A percentile compares a stretch with the other conserved stretches of the same genome.
Evolutionary conservation across 495 filamentous ascomycete species (phyloP).

Genomic region (Tuber indicum): DNA sequence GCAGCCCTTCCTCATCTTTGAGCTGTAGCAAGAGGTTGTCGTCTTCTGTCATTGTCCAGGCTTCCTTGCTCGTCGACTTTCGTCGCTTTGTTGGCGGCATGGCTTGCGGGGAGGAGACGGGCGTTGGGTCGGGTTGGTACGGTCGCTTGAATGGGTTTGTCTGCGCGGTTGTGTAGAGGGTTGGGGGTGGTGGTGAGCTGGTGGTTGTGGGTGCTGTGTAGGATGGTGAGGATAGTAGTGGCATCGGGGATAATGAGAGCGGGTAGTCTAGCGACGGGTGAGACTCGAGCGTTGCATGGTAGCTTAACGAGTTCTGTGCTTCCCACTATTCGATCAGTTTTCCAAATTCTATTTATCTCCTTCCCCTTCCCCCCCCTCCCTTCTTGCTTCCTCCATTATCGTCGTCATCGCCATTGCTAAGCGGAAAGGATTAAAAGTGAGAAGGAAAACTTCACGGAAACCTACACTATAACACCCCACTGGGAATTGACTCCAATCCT

Average conservation of each 20-base stretch:
- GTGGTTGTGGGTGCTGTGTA: conserved; percentile 37
- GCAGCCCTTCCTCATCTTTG: conserved; percentile 60
- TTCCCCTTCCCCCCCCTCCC: neutral
- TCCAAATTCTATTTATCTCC: neutral
- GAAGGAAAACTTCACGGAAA: conserved; percentile 7
- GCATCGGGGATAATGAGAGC: conserved; percentile 5
- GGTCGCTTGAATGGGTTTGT: conserved; percentile 39
- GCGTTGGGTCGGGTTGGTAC: conserved; percentile 38
- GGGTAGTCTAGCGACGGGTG: conserved; percentile 13
- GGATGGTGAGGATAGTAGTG: conserved; percentile 25
- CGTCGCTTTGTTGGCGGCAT: conserved; percentile 38
- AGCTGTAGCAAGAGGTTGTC: conserved; percentile 61
- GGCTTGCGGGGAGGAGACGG: conserved; percentile 32
- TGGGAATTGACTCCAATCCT: conserved; percentile 35
- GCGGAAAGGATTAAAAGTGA: neutral
- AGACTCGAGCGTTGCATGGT: conserved; percentile 34
- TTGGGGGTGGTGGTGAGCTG: conserved; percentile 36
- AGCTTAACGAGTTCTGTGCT: conserved; percentile 34
- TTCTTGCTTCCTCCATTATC: neutral
- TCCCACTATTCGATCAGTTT: conserved; percentile 6
- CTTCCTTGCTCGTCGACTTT: conserved; percentile 36
- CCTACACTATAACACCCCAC: conserved; percentile 16
- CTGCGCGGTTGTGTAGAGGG: conserved; percentile 34
- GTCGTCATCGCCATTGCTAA: neutral
- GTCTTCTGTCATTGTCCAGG: conserved; percentile 52